phyloP scores from a whole-genome alignment of 768 basidiomycete species.

The Mrakia blollopis region DNA sequence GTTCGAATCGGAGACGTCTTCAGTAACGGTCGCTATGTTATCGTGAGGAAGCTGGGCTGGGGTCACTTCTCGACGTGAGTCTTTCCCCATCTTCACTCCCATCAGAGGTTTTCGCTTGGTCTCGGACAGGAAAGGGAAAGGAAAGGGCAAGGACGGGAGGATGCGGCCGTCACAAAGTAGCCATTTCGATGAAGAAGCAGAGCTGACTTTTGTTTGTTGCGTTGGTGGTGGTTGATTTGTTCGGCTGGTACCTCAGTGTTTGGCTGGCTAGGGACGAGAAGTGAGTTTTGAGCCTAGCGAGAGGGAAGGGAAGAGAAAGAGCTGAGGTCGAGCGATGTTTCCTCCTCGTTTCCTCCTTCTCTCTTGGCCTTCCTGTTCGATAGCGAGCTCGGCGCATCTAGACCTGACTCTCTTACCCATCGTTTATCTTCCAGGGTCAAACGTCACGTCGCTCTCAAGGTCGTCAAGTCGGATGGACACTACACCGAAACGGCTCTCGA shows the following conservation, averaged over 20 bases:
- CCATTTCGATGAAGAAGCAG: no score
- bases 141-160: no score
- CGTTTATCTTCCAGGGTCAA: slow-evolving; percentile 58
- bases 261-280: slow-evolving; percentile 45
- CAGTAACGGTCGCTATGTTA: slow-evolving; percentile 74
- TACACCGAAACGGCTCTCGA: slow-evolving; percentile 98
- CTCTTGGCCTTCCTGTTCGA: neutral
- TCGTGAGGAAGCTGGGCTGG: slow-evolving; percentile 78
- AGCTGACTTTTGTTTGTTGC: no score
- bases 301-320: neutral
- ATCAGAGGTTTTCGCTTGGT: no score
- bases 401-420: neutral
- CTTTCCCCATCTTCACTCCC: no score
- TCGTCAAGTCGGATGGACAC: slow-evolving; percentile 92
- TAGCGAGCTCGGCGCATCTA: no score
- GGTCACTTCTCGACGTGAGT: slow-evolving; percentile 20
- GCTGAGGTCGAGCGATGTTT: neutral
- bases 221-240: no score
- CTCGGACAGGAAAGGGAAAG: no score
- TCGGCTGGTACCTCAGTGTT: slow-evolving; percentile 29
- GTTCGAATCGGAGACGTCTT: slow-evolving; percentile 78
- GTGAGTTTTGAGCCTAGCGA: slow-evolving; percentile 38
- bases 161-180: slow-evolving; percentile 41
- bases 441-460: slow-evolving; percentile 96
- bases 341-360: neutral